phyloP scores from a whole-genome alignment of 805 yeast genomes.

The Priceomyces carsonii region DNA sequence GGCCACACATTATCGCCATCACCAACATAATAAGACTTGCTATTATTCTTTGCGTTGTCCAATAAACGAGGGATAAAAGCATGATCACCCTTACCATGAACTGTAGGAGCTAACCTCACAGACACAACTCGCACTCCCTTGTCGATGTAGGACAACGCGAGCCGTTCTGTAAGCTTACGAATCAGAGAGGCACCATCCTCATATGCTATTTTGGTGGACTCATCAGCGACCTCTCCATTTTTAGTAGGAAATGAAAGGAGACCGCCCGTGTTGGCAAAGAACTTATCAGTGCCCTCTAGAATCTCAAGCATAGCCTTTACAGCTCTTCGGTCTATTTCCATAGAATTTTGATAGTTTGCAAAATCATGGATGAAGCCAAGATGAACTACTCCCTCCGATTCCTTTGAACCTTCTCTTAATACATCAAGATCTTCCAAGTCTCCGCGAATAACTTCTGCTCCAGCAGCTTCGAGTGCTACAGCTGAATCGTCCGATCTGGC shows the following conservation, averaged over 20 bases:
- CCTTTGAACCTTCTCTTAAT: conserved; percentile 23
- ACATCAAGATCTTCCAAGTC: conserved; percentile 24
- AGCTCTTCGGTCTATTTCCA: conserved; percentile 25
- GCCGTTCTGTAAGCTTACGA: conserved; percentile 11
- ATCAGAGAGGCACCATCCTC: conserved; percentile 4
- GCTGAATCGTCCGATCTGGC: conserved; percentile 32
- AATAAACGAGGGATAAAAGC: conserved; percentile 22
- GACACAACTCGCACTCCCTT: conserved; percentile 24
- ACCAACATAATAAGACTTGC: conserved; percentile 35
- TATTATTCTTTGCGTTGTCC: conserved; percentile 29
- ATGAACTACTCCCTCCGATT: conserved; percentile 39
- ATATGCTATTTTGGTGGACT: too few species aligned
- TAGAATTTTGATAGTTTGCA: conserved; percentile 13
- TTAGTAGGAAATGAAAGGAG: conserved; percentile 7
- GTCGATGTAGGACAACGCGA: conserved; percentile 13
- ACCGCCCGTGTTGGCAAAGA: conserved; percentile 26
- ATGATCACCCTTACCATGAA: conserved; percentile 30
- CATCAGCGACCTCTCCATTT: conserved; percentile 1
- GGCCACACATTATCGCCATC: conserved; percentile 32
- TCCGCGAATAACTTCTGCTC: conserved; percentile 28
- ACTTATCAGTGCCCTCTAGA: conserved; percentile 26
- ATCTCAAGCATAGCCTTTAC: conserved; percentile 25
- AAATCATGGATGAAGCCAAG: conserved; percentile 36
- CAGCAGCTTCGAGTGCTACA: conserved; percentile 20
- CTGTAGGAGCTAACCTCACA: conserved; percentile 32